A percentile compares a stretch with the other conserved stretches of the same genome.
Conservation (phyloP, 768 basidiomycete species). For the Nidularia sp. region DNA sequence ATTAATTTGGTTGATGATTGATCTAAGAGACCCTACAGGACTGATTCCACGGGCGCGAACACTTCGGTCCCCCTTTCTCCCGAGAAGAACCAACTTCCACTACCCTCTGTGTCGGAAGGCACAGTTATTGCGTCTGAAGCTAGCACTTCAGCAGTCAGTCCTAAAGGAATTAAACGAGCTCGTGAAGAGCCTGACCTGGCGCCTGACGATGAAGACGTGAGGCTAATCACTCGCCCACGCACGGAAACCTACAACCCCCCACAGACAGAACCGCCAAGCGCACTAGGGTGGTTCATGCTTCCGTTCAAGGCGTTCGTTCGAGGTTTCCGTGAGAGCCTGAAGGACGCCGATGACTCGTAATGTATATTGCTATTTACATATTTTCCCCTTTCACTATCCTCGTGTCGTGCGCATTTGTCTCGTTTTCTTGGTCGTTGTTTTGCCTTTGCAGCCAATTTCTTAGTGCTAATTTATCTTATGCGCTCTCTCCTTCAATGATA, state of each 20-base stretch:
- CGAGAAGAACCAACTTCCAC: constrained; percentile 9
- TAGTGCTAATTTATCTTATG: neutral
- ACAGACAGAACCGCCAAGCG: constrained; percentile 37
- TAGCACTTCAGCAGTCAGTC: constrained; percentile 9
- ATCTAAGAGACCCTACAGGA: no score
- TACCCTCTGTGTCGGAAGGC: constrained; percentile 31
- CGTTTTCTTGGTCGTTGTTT: neutral
- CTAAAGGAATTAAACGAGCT: constrained; percentile 40
- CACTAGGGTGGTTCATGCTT: constrained; percentile 56
- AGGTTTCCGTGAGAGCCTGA: constrained; percentile 64
- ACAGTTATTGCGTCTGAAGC: constrained; percentile 27
- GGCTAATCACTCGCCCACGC: constrained; percentile 49
- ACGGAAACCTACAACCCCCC: constrained; percentile 41
- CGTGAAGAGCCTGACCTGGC: constrained; percentile 33
- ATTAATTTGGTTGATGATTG: no score
- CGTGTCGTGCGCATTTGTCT: neutral
- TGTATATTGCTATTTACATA: constrained; percentile 3
- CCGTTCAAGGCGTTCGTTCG: constrained; percentile 63
- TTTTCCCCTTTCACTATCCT: neutral
- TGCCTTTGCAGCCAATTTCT: neutral
- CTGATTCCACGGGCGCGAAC: no score
- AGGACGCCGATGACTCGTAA: constrained; percentile 12
- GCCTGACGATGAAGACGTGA: constrained; percentile 28
- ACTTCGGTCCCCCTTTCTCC: constrained; percentile 5
- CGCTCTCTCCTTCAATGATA: no score